These are phyloP conservation scores for Plasmopara halstedii DNA, from an alignment of 352 stramenopile genomes.

Conservation along the genomic window DNA sequence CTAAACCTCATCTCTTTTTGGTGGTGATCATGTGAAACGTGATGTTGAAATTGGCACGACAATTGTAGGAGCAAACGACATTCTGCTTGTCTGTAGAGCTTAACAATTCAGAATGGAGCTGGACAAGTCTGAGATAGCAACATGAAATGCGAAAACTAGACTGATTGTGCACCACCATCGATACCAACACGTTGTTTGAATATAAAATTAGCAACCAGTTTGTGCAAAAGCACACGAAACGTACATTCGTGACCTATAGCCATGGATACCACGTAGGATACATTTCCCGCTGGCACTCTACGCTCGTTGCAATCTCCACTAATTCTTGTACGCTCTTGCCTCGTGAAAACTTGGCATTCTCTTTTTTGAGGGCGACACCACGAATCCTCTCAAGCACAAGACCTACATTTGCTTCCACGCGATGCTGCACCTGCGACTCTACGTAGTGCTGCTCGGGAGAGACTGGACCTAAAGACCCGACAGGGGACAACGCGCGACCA, in stretches of 20 bases:
- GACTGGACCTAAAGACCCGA: slow-evolving; percentile 11
- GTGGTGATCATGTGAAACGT: too few species aligned
- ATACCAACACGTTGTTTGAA: too few species aligned
- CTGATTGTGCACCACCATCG: too few species aligned
- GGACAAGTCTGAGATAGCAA: too few species aligned
- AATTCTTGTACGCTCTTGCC: slow-evolving; percentile 75
- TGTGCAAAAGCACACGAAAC: background rate
- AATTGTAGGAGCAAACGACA: too few species aligned
- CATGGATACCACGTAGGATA: slow-evolving; percentile 84
- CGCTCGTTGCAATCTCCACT: slow-evolving; percentile 73
- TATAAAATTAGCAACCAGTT: too few species aligned
- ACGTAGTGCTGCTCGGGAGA: slow-evolving; percentile 47
- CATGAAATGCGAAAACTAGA: too few species aligned
- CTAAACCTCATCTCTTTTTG: too few species aligned
- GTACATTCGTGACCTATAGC: slow-evolving; percentile 35
- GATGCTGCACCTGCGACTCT: slow-evolving; percentile 75
- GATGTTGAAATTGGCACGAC: too few species aligned
- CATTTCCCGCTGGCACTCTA: slow-evolving; percentile 78
- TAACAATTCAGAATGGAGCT: too few species aligned
- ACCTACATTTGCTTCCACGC: slow-evolving; percentile 80
- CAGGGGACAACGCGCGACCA: slow-evolving; percentile 16
- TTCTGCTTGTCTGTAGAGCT: too few species aligned
- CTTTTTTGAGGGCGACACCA: slow-evolving; percentile 72
- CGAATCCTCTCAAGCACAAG: slow-evolving; percentile 75
- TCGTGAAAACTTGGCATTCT: slow-evolving; percentile 40